These are phyloP conservation scores for Poronia punctata DNA, from an alignment of 495 filamentous ascomycete genomes.

Conservation along the genomic window DNA sequence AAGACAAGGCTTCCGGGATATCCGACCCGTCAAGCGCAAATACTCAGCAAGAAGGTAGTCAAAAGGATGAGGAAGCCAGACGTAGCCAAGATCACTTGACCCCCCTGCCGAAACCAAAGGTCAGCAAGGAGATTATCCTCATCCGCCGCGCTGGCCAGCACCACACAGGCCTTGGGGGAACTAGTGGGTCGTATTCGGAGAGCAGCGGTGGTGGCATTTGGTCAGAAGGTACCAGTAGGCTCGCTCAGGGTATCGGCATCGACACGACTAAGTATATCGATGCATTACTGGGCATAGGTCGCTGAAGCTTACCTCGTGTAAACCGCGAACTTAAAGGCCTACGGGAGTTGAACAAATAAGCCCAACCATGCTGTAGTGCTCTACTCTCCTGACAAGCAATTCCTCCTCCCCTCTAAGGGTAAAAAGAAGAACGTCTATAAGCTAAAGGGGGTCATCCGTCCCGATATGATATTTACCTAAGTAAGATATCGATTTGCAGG, in stretches of 20 bases:
- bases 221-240: slow-evolving; percentile 53
- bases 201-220: slow-evolving; percentile 33
- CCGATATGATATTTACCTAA: too few species aligned
- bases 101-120: slow-evolving; percentile 7
- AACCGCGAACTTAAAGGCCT: too few species aligned
- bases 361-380: too few species aligned
- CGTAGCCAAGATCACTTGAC: slow-evolving; percentile 1
- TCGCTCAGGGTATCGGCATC: slow-evolving; percentile 82
- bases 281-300: slow-evolving; percentile 66
- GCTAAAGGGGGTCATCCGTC: too few species aligned
- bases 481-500: too few species aligned
- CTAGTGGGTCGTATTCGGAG: slow-evolving; percentile 33
- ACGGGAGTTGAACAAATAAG: too few species aligned
- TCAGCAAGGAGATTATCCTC: slow-evolving; percentile 68
- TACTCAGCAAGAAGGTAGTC: slow-evolving; percentile 13
- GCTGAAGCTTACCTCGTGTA: slow-evolving; percentile 33
- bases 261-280: slow-evolving; percentile 86
- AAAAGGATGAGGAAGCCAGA: slow-evolving; percentile 20
- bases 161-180: slow-evolving; percentile 30
- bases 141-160: slow-evolving; percentile 71
- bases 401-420: too few species aligned
- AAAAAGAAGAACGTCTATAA: too few species aligned
- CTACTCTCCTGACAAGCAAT: too few species aligned
- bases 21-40: slow-evolving; percentile 16
- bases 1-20: slow-evolving; percentile 3